A percentile compares a stretch with the other conserved stretches of the same genome.
These are phyloP conservation scores for Phyllosticta citrichinensis DNA, from an alignment of 2,329 filamentous ascomycete species.

Conservation along the genomic window DNA sequence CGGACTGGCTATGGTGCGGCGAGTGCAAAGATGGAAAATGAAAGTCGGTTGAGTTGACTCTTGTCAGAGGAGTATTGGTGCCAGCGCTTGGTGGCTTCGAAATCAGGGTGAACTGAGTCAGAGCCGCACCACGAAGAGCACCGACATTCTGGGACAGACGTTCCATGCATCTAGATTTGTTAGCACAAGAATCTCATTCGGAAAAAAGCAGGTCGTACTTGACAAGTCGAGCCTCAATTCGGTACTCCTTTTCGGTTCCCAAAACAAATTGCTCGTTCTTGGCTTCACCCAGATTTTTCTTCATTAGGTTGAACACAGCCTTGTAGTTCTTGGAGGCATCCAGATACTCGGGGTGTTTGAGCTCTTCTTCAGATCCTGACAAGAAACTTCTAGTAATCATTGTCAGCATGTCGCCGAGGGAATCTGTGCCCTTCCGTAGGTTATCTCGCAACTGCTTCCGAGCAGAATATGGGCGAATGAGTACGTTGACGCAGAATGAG, in stretches of 20 bases:
- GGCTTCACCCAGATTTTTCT: slow-evolving; percentile 70
- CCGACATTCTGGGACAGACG: slow-evolving; percentile 80
- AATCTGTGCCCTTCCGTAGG: slow-evolving; percentile 62
- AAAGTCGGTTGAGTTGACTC: slow-evolving; percentile 2
- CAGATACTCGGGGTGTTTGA: slow-evolving; percentile 56
- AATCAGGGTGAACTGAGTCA: slow-evolving; percentile 78
- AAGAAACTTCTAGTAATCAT: slow-evolving; percentile 76
- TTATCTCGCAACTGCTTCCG: slow-evolving; percentile 62
- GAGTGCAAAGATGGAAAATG: not conserved
- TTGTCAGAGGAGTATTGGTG: not conserved
- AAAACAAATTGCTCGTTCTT: slow-evolving; percentile 81
- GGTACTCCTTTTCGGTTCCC: slow-evolving; percentile 69
- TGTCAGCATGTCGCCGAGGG: slow-evolving; percentile 70
- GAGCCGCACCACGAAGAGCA: slow-evolving; percentile 78
- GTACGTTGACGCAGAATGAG: slow-evolving; percentile 44
- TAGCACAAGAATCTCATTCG: not conserved
- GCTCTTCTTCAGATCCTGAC: slow-evolving; percentile 68
- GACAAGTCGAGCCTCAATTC: slow-evolving; percentile 67
- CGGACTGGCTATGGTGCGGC: not conserved
- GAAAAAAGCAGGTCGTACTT: slow-evolving; percentile 30
- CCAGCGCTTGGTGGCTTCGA: slow-evolving; percentile 40
- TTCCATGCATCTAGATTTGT: slow-evolving; percentile 53
- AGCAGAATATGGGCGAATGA: slow-evolving; percentile 71
- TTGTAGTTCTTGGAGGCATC: slow-evolving; percentile 55
- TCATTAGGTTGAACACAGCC: slow-evolving; percentile 57